Base-by-base conservation (phyloP, 192 early-diverging fungal species). In the Kickxella alabastrina region DNA sequence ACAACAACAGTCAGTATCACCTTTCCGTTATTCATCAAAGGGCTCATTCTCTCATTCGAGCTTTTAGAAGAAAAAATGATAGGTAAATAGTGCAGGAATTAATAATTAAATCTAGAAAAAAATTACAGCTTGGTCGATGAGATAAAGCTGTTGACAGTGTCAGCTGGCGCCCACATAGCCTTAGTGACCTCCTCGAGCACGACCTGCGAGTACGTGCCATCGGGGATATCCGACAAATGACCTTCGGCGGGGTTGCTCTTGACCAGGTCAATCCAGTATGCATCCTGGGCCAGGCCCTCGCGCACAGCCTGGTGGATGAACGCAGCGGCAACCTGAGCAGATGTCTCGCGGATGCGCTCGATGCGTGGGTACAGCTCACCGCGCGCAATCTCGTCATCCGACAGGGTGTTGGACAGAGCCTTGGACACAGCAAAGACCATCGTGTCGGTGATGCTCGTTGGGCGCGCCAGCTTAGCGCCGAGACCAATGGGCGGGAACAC, bases 401-500 rank as follows among this genome's bases (percentile, higher is more conserved):
- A 87, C 31, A 96, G 68, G 14, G 87, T 79, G 41, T 86, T 72
- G 10, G 95, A 82, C 19, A 96, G 84, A 15, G 89, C 80, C 38
- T 81, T 83, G 23, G 95, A 83, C 26, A 88, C 81, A 26, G 82
- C 76, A 59, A 87, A 90, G 41, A 98, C 84, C 85, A 95, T 81
- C 52, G 66, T 66, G 62, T 93, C 87, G 26, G 90, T 86, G 53
- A 96, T 87, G 23, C 43, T 47, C 15, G 44, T 59, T 18, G 92
- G 76, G 55, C 83, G 80, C 35, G 88, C 83, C 23, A 96, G 67
- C 52, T 85, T 81, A 38, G 87, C 77, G 40, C 95, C 95, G 24
- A 95, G 78, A 28, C 95, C 95, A 27, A 98, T 83, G 43, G 92
- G 91, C 38, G 95, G 95, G 83, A 95, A 97, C 50, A 95, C 90